A percentile compares a stretch with the other conserved stretches of the same genome.
These are phyloP conservation scores for Sapria himalayana DNA, from an alignment of 345 rosid genomes.

Conservation along the genomic window DNA sequence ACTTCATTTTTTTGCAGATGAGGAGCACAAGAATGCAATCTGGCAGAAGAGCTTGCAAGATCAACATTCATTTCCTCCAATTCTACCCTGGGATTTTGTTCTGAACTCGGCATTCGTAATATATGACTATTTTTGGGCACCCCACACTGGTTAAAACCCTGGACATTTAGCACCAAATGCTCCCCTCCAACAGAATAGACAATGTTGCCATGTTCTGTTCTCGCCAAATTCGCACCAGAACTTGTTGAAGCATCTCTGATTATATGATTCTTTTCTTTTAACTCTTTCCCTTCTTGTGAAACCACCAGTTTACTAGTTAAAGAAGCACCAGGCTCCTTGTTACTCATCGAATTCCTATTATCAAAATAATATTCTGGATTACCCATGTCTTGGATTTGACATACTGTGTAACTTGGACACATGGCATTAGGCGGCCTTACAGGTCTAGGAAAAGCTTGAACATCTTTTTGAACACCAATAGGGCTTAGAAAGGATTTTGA, in stretches of 20 bases:
- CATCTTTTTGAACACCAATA: conserved; percentile 20
- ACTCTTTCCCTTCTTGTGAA: conserved; percentile 19
- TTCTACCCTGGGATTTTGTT: conserved; percentile 15
- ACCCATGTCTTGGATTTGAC: conserved; percentile 34
- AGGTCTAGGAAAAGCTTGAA: conserved; percentile 41
- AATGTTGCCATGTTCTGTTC: conserved; percentile 17
- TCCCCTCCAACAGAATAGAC: conserved; percentile 20
- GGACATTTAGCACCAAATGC: conserved; percentile 39
- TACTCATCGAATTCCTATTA: conserved; percentile 27
- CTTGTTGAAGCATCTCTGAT: conserved; percentile 16
- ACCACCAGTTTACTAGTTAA: conserved; percentile 22
- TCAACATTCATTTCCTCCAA: conserved; percentile 21
- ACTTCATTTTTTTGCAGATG: conserved; percentile 18
- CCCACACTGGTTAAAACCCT: conserved; percentile 57
- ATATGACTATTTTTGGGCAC: conserved; percentile 47
- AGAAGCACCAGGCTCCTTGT: conserved; percentile 23
- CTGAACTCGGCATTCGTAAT: conserved; percentile 22
- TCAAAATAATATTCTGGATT: conserved; percentile 24
- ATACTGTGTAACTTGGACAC: conserved; percentile 25
- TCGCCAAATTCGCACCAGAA: no score
- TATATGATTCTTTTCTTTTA: conserved; percentile 13
- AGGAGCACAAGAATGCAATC: conserved; percentile 13
- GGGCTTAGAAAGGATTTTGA: conserved; percentile 16
- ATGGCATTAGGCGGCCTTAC: conserved; percentile 22
- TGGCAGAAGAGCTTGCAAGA: conserved; percentile 25